These are phyloP conservation scores for Chaetoceros tenuissimus DNA, from an alignment of 108 stramenopile genomes.

Conservation along the genomic window DNA sequence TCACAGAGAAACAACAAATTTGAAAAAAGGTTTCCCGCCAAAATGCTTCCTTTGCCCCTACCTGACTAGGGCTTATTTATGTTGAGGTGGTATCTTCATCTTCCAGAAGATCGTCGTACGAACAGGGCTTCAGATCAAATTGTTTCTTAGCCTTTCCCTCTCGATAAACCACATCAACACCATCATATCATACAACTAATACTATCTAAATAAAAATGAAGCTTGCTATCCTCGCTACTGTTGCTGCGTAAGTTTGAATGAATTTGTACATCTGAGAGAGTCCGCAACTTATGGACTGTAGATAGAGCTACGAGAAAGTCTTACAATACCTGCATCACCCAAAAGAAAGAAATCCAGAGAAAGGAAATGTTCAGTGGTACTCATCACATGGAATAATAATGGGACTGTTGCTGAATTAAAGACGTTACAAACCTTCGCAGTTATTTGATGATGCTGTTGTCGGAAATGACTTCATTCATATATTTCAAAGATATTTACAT, in stretches of 20 bases:
- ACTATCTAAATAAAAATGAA: conserved; percentile 36
- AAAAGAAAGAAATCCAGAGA: neutral
- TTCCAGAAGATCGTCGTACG: neutral
- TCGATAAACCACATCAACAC: neutral
- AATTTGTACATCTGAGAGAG: neutral
- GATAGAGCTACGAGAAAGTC: neutral
- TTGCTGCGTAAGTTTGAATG: conserved; percentile 67
- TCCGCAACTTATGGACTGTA: neutral
- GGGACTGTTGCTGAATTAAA: neutral
- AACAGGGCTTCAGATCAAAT: neutral
- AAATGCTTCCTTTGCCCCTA: too few species aligned
- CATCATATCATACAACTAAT: neutral
- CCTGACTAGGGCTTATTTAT: neutral
- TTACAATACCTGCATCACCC: neutral
- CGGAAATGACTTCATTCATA: neutral
- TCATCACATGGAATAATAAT: neutral
- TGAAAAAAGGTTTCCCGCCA: too few species aligned
- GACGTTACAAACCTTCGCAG: neutral
- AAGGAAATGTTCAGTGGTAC: neutral
- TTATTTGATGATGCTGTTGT: neutral
- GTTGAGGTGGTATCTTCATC: neutral
- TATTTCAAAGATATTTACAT: neutral
- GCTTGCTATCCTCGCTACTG: conserved; percentile 73
- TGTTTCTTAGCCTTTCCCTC: neutral
- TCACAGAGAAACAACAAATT: too few species aligned